Conservation (phyloP, 345 rosid genomes). For the Eucalyptus cloeziana region DNA sequence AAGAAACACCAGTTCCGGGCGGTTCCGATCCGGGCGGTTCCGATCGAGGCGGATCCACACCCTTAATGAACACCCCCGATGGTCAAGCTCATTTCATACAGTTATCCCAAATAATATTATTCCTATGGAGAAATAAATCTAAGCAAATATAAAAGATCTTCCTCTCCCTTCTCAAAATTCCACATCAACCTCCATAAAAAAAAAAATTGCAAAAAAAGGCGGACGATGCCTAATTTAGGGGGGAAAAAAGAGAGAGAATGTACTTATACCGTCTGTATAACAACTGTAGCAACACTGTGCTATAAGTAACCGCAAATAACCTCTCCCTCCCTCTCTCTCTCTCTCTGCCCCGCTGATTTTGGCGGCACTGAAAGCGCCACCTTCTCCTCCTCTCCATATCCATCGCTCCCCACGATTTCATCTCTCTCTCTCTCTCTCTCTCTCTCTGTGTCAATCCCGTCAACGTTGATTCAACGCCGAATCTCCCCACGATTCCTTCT, state of each 20-base stretch:
- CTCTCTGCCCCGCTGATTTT: constrained; percentile 39
- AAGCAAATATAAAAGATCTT: neutral
- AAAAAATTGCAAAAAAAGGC: neutral
- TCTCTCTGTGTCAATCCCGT: neutral
- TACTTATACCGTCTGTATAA: neutral
- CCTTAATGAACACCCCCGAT: neutral
- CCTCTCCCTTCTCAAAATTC: neutral
- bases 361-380: constrained; percentile 34
- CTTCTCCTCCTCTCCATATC: neutral
- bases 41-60: no score
- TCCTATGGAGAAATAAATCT: neutral
- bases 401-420: neutral
- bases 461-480: neutral
- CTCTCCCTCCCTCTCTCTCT: constrained; percentile 7
- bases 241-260: neutral
- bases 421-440: neutral
- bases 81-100: neutral
- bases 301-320: neutral
- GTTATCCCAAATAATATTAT: neutral
- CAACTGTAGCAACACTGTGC: neutral
- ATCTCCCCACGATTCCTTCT: neutral
- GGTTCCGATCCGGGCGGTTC: no score
- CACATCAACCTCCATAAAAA: neutral
- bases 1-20: no score
- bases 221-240: no score